These are phyloP conservation scores for Penicillium freii DNA, from an alignment of 2,329 filamentous ascomycete genomes.

Conservation along the genomic window DNA sequence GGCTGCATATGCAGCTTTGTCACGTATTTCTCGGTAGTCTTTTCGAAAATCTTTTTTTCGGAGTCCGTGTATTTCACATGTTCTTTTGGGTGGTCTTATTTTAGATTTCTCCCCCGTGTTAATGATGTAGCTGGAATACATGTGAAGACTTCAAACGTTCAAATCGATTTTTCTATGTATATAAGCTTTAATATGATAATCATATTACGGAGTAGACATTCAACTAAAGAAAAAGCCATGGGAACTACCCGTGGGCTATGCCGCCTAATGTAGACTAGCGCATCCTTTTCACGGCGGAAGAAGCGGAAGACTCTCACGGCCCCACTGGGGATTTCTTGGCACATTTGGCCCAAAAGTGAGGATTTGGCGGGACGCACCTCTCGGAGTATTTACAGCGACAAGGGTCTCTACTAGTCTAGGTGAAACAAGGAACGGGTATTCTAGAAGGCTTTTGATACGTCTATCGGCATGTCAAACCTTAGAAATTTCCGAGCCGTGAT, in stretches of 20 bases:
- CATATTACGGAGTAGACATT: background rate
- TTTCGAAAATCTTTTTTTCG: no score
- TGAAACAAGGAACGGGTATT: background rate
- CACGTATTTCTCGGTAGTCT: background rate
- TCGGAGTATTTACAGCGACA: background rate
- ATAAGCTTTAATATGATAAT: background rate
- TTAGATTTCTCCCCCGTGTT: background rate
- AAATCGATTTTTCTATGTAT: background rate
- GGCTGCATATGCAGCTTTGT: background rate
- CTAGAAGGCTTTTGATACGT: no score
- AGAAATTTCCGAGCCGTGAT: background rate
- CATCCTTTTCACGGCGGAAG: background rate
- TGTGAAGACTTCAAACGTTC: background rate
- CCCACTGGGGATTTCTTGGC: background rate
- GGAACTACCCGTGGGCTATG: background rate
- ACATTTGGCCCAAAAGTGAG: background rate
- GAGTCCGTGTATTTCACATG: no score
- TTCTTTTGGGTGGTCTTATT: no score
- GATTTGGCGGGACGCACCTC: background rate
- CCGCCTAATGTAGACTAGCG: background rate
- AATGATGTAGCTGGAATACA: background rate
- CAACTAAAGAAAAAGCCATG: background rate
- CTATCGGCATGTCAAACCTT: no score
- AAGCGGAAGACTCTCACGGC: background rate
- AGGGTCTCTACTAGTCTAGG: no score